Evolutionary conservation across 2,329 filamentous ascomycete species (phyloP).

Genomic region (Chaetomiaceae sp.): DNA sequence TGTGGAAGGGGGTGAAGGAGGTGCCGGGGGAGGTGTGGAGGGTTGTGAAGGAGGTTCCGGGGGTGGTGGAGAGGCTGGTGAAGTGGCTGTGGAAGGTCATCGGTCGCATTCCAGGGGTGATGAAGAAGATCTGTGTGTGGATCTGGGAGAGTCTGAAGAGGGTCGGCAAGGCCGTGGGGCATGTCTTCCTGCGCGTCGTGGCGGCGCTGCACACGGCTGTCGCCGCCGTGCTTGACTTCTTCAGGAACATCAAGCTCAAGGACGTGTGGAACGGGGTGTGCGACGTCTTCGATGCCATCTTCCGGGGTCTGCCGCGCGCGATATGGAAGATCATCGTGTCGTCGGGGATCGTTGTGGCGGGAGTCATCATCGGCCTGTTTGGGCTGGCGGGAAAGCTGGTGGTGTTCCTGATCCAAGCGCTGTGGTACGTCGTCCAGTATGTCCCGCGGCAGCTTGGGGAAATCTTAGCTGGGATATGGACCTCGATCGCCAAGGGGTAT

Average conservation of each 20-base stretch:
- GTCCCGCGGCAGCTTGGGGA: constrained; percentile 33
- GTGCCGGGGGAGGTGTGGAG: constrained; percentile 16
- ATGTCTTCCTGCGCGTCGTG: constrained; percentile 28
- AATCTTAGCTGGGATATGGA: constrained; percentile 31
- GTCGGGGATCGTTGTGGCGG: constrained; percentile 26
- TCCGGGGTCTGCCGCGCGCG: constrained; percentile 26
- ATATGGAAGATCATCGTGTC: constrained; percentile 26
- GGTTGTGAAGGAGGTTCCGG: constrained; percentile 26
- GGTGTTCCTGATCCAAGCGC: constrained; percentile 24
- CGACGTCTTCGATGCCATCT: constrained; percentile 26
- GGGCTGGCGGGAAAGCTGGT: constrained; percentile 30
- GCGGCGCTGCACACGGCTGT: constrained; percentile 36
- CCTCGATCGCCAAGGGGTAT: constrained; percentile 30
- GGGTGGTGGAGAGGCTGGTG: constrained; percentile 17
- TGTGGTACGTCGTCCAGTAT: constrained; percentile 33
- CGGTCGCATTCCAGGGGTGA: constrained; percentile 27
- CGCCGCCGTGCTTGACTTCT: constrained; percentile 33
- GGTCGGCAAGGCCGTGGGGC: constrained; percentile 25
- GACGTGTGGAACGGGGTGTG: constrained; percentile 38
- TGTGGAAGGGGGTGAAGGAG: constrained; percentile 15
- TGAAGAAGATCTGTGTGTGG: constrained; percentile 30
- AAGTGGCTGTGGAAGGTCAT: constrained; percentile 22
- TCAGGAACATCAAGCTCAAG: constrained; percentile 35
- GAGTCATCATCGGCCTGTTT: constrained; percentile 31
- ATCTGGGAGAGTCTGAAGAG: constrained; percentile 29